Percentiles rank a stretch among this genome's conserved stretches.
Conservation (phyloP, 116 monocot genomes). For the Trichopus zeylanicus region DNA sequence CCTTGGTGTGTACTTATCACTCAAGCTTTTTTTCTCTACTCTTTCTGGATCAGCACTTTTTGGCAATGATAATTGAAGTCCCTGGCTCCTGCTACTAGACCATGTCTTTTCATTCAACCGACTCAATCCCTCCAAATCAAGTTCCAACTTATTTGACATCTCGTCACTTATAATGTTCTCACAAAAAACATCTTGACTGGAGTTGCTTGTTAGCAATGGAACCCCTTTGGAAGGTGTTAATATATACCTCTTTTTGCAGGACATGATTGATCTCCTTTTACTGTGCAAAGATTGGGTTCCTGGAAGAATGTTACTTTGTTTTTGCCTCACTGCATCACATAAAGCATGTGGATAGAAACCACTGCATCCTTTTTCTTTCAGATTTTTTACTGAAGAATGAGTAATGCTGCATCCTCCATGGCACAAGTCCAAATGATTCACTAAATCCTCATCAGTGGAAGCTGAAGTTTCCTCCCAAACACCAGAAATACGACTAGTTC, state of each 20-base stretch:
- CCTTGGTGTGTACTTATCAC: conserved; percentile 46
- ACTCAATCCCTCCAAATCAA: conserved; percentile 75
- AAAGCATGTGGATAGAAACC: conserved; percentile 67
- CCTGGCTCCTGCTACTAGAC: conserved; percentile 78
- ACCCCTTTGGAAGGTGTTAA: conserved; percentile 29
- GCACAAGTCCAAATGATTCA: conserved; percentile 29
- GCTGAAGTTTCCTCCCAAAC: conserved; percentile 38
- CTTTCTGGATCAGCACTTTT: conserved; percentile 10
- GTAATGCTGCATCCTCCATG: conserved; percentile 51
- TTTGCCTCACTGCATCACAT: conserved; percentile 51
- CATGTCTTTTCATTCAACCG: conserved; percentile 70
- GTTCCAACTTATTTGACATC: conserved; percentile 56
- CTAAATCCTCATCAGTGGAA: conserved; percentile 50
- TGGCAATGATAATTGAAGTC: conserved; percentile 20
- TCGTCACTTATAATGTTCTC: conserved; percentile 50
- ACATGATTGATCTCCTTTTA: conserved; percentile 28
- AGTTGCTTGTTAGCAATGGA: conserved; percentile 43
- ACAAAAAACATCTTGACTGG: conserved; percentile 22
- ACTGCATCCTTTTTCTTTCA: conserved; percentile 30
- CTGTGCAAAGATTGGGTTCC: conserved; percentile 31
- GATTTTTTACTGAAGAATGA: conserved; percentile 53
- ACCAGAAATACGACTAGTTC: conserved; percentile 27
- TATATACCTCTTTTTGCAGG: conserved; percentile 19
- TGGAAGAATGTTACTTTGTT: conserved; percentile 48
- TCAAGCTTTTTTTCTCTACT: conserved; percentile 43